phyloP scores from a whole-genome alignment of 768 basidiomycete genomes.

The Agrocybe chaxingu region DNA sequence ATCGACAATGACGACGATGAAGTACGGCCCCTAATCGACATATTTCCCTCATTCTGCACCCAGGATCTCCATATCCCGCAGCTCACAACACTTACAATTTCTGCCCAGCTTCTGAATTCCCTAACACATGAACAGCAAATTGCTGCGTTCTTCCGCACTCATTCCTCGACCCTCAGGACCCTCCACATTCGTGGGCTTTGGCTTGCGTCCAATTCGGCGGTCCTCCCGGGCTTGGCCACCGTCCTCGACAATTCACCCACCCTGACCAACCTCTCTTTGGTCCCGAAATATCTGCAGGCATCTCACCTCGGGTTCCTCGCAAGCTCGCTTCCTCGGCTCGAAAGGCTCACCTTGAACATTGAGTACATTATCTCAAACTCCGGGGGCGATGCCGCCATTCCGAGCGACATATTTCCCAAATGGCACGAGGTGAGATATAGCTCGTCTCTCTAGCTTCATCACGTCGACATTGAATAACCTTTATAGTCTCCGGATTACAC shows the following conservation, averaged over 20 bases:
- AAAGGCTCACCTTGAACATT: too few species aligned
- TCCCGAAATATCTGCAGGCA: too few species aligned
- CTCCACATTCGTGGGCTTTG: background rate
- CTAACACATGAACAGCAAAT: background rate
- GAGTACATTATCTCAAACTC: too few species aligned
- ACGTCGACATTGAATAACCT: background rate
- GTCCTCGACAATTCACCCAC: too few species aligned
- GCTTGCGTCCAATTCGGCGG: too few species aligned
- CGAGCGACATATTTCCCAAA: background rate
- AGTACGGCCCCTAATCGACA: background rate
- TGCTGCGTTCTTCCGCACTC: background rate
- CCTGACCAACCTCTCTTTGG: too few species aligned
- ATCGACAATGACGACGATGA: background rate
- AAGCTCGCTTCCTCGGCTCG: too few species aligned
- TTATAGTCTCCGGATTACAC: background rate
- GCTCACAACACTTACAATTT: constrained; percentile 1
- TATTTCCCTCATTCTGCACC: background rate
- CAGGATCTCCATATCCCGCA: background rate
- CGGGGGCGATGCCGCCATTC: too few species aligned
- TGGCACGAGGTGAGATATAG: background rate
- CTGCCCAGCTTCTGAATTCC: constrained; percentile 1
- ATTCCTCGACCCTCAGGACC: constrained; percentile 3
- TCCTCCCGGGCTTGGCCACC: too few species aligned
- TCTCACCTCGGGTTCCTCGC: too few species aligned
- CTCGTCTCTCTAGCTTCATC: background rate